phyloP scores from a whole-genome alignment of 2,329 filamentous ascomycete species.

The Ceratocystis variospora region DNA sequence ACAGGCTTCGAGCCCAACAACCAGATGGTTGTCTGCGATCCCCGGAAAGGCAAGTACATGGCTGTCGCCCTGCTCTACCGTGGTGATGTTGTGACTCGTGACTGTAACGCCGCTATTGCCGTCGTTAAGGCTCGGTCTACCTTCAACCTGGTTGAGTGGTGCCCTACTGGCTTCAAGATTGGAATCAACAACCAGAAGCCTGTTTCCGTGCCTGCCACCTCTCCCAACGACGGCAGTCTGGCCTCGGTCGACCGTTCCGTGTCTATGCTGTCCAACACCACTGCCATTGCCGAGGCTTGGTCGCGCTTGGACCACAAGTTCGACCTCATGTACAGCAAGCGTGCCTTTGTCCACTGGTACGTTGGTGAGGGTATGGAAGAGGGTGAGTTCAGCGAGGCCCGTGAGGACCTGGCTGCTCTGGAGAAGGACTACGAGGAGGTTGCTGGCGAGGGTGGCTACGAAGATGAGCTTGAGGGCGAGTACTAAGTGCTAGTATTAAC shows the following conservation, averaged over 20 bases:
- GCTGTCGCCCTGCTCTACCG: conserved; percentile 59
- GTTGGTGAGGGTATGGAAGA: conserved; percentile 89
- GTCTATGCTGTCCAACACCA: conserved; percentile 63
- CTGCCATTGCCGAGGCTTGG: conserved; percentile 60
- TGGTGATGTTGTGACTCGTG: conserved; percentile 55
- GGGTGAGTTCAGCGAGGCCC: conserved; percentile 76
- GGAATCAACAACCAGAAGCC: conserved; percentile 64
- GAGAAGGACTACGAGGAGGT: conserved; percentile 85
- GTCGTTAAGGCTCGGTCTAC: conserved; percentile 57
- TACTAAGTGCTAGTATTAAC: conserved; percentile 45
- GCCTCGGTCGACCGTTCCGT: conserved; percentile 49
- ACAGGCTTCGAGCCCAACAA: conserved; percentile 63
- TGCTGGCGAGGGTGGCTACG: conserved; percentile 54
- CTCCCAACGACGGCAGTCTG: conserved; percentile 43
- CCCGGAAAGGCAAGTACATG: conserved; percentile 65
- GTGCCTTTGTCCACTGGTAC: conserved; percentile 65
- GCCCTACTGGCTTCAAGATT: conserved; percentile 62
- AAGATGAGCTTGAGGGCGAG: conserved; percentile 55
- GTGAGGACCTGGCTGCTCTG: conserved; percentile 71
- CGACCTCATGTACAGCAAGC: conserved; percentile 67
- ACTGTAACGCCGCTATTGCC: conserved; percentile 53
- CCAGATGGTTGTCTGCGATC: conserved; percentile 65
- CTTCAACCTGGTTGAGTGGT: conserved; percentile 64
- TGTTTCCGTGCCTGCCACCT: conserved; percentile 40
- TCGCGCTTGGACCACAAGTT: conserved; percentile 61